Evolutionary conservation across 1,284 basidiomycete species (phyloP), one percentile per base, ranked within the genome.

Genomic region (Gomphus sp.): DNA sequence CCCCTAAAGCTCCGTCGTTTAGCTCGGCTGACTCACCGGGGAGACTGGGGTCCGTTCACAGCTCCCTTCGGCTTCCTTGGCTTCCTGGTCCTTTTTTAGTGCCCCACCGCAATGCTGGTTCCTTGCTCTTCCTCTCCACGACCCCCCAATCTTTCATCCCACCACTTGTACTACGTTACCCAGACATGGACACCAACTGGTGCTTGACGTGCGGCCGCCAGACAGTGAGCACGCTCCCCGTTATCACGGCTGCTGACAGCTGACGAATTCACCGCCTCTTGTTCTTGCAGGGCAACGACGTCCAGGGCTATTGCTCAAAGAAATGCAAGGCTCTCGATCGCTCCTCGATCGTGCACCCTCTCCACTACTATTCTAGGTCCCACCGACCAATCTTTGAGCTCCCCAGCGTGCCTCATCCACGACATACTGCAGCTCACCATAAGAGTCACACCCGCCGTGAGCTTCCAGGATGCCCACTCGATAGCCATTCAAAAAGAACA

Each of bases 181-280:
- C 28, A 31, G 22, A 16, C 14, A 50, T 50, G 49, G 52, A 53
- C 69, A 78, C 76, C 61, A 78, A 84, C 72, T 86, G 84, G 84
- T 86, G 85, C 68, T 74, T 86, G 64, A 74, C 74, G 60, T 86
- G 84, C 73, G 74, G 76, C 63, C 74, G 76, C 64, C 76, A 74
- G 63, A 71, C 80, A 62, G 82, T 84, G 70, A 58, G 80, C 77
- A 11, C 44, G 56, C 48, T n/a, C 33, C 16, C 11, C 7, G 7
- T 25, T 14, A 16, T 34, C 14, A 14, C 28, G 8, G n/a, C 34
- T 7, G 31, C 47, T 53, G 1, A 11, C 52, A 37, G 36, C n/a
- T 14, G n/a, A 33, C 41, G 39, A 37, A 39, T 25, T 36, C 31
- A n/a, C n/a, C n/a, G 52, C 16, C 16, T 34, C 9, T 18, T 51